Percentiles rank a stretch among this genome's conserved stretches.
These are phyloP conservation scores for Penicillium paradoxum DNA, from an alignment of 495 filamentous ascomycete species.

Conservation along the genomic window DNA sequence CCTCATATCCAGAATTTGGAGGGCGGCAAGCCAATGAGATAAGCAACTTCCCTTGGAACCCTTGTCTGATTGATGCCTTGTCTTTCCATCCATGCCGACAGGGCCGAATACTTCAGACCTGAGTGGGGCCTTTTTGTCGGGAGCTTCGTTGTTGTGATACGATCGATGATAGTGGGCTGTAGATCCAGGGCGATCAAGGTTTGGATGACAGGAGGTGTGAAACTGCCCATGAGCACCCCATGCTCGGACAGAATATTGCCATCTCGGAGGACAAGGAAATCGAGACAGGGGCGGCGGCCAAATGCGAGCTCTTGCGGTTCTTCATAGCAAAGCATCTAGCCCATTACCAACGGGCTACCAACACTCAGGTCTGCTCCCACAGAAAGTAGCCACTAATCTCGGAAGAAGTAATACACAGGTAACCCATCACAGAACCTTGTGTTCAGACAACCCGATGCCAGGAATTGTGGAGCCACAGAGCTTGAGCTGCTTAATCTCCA, in stretches of 20 bases:
- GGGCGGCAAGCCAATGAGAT: slow-evolving; percentile 5
- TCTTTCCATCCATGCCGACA: slow-evolving; percentile 7
- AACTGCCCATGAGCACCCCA: slow-evolving; percentile 9
- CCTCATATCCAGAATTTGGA: background rate
- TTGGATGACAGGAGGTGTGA: slow-evolving; percentile 8
- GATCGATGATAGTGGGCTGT: slow-evolving; percentile 7
- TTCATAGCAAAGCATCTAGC: background rate
- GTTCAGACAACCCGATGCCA: slow-evolving; percentile 4
- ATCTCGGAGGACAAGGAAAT: background rate
- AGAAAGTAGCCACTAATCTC: slow-evolving; percentile 19
- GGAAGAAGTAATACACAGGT: slow-evolving; percentile 20
- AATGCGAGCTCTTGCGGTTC: background rate
- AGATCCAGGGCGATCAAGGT: slow-evolving; percentile 15
- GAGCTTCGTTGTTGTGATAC: slow-evolving; percentile 9
- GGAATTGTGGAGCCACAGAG: slow-evolving; percentile 5
- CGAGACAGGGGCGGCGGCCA: background rate
- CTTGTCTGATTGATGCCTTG: slow-evolving; percentile 3
- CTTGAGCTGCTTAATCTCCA: slow-evolving; percentile 3
- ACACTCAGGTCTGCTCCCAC: slow-evolving; percentile 11
- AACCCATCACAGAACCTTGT: slow-evolving; percentile 21
- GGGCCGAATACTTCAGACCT: background rate
- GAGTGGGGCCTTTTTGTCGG: slow-evolving; percentile 3
- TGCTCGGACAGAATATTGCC: background rate
- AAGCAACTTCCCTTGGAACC: background rate
- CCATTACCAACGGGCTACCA: slow-evolving; percentile 10